These are phyloP conservation scores for Phytophthora tentaculata DNA, from an alignment of 352 stramenopile genomes.

Conservation along the genomic window DNA sequence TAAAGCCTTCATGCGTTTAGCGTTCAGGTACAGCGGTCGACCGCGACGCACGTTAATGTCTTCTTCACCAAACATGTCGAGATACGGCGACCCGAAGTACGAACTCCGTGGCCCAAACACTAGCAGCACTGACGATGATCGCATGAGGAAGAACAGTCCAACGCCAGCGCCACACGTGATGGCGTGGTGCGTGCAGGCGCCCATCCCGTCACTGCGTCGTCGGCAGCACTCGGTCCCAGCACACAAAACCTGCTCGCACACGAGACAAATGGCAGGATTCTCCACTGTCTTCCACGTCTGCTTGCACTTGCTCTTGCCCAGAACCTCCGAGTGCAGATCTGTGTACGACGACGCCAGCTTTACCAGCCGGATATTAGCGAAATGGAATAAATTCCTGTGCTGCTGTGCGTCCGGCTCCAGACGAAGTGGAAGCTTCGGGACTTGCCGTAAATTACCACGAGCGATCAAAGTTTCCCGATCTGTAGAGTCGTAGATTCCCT, in stretches of 20 bases:
- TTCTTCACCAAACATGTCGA: conserved; percentile 91
- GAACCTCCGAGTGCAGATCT: conserved; percentile 75
- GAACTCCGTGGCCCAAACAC: conserved; percentile 77
- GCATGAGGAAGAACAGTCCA: conserved; percentile 86
- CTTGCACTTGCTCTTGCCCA: conserved; percentile 76
- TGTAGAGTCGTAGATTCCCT: conserved; percentile 7
- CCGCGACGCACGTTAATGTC: conserved; percentile 85
- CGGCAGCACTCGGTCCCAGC: conserved; percentile 85
- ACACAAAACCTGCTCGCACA: conserved; percentile 81
- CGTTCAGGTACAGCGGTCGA: conserved; percentile 75
- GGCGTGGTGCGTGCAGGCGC: conserved; percentile 77
- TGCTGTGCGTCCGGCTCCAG: conserved; percentile 45
- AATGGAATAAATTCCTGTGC: conserved; percentile 50
- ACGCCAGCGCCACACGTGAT: conserved; percentile 75
- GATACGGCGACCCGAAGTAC: conserved; percentile 87
- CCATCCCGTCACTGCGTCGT: conserved; percentile 67
- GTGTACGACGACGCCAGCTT: conserved; percentile 75
- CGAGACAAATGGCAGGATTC: conserved; percentile 80
- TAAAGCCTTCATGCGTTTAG: conserved; percentile 75
- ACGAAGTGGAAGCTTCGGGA: conserved; percentile 66
- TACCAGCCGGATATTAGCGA: conserved; percentile 71
- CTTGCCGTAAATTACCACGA: conserved; percentile 51
- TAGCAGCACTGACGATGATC: conserved; percentile 77
- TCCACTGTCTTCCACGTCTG: conserved; percentile 76
- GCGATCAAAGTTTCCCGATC: conserved; percentile 36